phyloP scores from a whole-genome alignment of 352 stramenopile genomes.

The Blastocystis sp. region DNA sequence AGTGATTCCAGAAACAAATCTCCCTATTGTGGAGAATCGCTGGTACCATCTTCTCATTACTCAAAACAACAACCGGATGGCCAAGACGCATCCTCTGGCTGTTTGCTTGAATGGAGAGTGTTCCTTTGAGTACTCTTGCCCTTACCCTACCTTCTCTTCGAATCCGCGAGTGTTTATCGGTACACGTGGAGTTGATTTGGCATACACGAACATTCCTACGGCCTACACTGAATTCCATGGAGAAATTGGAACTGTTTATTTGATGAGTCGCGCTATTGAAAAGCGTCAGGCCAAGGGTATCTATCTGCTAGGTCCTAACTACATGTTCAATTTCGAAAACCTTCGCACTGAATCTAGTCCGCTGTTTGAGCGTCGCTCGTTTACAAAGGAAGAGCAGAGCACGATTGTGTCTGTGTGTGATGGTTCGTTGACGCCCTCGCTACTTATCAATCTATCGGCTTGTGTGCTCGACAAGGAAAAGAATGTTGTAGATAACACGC shows the following conservation, averaged over 20 bases:
- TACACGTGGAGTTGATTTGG: constrained; percentile 31
- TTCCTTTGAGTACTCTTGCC: neutral
- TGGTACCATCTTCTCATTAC: constrained; percentile 37
- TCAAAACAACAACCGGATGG: neutral
- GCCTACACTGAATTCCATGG: constrained; percentile 20
- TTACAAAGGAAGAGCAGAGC: neutral
- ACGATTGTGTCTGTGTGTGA: neutral
- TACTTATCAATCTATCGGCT: constrained; percentile 30
- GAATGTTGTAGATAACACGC: constrained; percentile 34
- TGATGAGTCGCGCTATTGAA: neutral
- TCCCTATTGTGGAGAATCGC: constrained; percentile 25
- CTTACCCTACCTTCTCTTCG: neutral
- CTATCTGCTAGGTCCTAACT: constrained; percentile 35
- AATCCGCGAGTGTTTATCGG: neutral
- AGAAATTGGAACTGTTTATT: constrained; percentile 42
- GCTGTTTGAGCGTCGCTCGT: neutral
- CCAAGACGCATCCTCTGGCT: neutral
- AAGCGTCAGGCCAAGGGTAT: constrained; percentile 34
- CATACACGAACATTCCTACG: constrained; percentile 12
- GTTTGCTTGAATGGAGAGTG: neutral
- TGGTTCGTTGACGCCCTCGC: neutral
- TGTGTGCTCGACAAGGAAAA: constrained; percentile 13
- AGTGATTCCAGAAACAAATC: neutral
- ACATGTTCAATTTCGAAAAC: constrained; percentile 62
- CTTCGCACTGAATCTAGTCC: neutral